Base-by-base conservation (phyloP, 179 eudicot species). In the Vitellaria paradoxa region DNA sequence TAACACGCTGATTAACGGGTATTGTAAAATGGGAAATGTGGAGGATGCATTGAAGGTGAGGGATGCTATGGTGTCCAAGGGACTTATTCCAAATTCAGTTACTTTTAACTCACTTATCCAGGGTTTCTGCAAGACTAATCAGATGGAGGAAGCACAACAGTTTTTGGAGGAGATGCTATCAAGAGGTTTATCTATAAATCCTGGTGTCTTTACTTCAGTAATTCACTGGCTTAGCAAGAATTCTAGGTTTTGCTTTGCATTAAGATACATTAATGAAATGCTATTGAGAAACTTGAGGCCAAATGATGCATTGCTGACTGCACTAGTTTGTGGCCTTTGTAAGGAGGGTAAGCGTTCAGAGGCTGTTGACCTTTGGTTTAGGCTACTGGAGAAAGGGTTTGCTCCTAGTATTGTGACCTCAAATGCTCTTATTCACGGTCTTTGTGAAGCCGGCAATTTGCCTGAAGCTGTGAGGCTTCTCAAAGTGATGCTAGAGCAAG, bases 381-480 rank as follows among this genome's bases (percentile, higher is more conserved):
- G 37, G 65, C 89, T 95, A 65, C 52, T 83, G 62, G 85, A 84
- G 55, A 88, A 76, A 56, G 89, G 87, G 21, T 84, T 90, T 83
- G 74, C 79, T 70, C 89, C 92, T 60, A 90, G 88, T 84, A 88
- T 80, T 15, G 72, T 71, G 72, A 95, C 97, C 57, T 89, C 97
- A 56, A 95, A 93, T 85, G 89, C 97, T 81, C 89, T 95, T 76
- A 82, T 91, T 57, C 88, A 91, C 72, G 89, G 97, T 70, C 93
- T 95, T 86, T 89, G 90, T 86, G 81, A 76, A 76, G 85, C 78
- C 7, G 89, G 92, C 30, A 80, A 80, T 65, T 83, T 90, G 88
- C 86, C 84, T 50, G 97, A 88, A 72, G 91, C 92, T 79, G 82
- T 82, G 14, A 83, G 80, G 75, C 61, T 95, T 82, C 86, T 93